These are phyloP conservation scores for Inga leiocalycina DNA, from an alignment of 306 rosid species.

Conservation along the genomic window DNA sequence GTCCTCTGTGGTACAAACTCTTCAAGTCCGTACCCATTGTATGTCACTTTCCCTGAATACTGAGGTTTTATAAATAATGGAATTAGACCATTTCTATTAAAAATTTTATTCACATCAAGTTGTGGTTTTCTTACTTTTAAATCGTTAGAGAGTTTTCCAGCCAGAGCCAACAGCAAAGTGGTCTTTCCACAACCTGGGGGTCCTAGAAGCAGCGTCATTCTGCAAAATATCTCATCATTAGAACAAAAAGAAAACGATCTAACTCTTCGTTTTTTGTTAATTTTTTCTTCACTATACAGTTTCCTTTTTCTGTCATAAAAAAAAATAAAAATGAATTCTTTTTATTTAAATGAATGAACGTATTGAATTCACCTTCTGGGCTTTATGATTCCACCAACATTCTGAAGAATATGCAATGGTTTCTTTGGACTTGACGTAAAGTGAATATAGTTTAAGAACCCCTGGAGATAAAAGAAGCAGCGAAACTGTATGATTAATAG, in stretches of 20 bases:
- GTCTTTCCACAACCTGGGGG: conserved; percentile 71
- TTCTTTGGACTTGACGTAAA: conserved; percentile 51
- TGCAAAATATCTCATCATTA: conserved; percentile 33
- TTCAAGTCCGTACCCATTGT: conserved; percentile 76
- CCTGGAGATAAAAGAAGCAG: conserved; percentile 26
- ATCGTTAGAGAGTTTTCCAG: conserved; percentile 58
- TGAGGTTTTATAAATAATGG: conserved; percentile 33
- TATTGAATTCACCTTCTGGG: conserved; percentile 44
- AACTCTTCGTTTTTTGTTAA: not conserved
- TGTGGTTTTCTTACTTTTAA: conserved; percentile 41
- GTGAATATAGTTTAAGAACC: conserved; percentile 45
- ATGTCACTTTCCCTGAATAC: conserved; percentile 76
- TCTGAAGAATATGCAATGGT: conserved; percentile 48
- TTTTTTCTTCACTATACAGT: too few species aligned
- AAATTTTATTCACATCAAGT: not conserved
- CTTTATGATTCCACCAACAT: conserved; percentile 54
- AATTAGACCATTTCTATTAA: conserved; percentile 2
- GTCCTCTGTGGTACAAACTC: conserved; percentile 84
- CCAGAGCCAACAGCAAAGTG: conserved; percentile 57
- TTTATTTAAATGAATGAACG: not conserved
- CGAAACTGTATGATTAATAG: not conserved
- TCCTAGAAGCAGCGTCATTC: conserved; percentile 64
- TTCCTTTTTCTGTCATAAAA: too few species aligned
- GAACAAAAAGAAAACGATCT: not conserved
- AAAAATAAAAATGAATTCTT: not conserved